Evolutionary conservation across 805 yeast genomes (phyloP), one percentile per base, ranked within the genome.

Genomic region (Zygosaccharomyces siamensis): DNA sequence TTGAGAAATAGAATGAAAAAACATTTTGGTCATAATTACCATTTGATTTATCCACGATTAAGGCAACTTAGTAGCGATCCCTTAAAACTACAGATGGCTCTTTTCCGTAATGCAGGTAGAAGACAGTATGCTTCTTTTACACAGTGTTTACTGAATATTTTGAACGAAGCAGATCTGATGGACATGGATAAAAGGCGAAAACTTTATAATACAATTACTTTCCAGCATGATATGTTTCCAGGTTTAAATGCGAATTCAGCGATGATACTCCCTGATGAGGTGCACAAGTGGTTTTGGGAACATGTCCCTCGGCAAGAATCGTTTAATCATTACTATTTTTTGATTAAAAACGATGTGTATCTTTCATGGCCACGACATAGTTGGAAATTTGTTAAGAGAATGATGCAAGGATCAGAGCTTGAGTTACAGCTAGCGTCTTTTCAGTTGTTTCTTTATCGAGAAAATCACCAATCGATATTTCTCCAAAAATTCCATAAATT

Each of bases 271-370:
- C 62, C 67, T 11, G 48, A 50, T 18, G 39, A 35, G 1, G 49
- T 63, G 5, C 68, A 66, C 43, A 35, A 50, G 26, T 66, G 68
- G 68, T 63, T 64, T 46, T 56, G 53, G 49, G 43, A 51, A 2
- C 51, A 57, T 32, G 10, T 61, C 14, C 39, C 55, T 4, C 49
- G 43, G 16, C 36, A 53, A 1, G 55, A 56, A 43, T 48, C 51
- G 2, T 59, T 56, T 33, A 46, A 52, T 31, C 69, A 64, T 45
- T 62, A 56, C 42, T 45, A 51, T 30, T 60, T 56, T 31, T 47
- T 65, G 16, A 57, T 66, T 8, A 51, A 60, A 39, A 58, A 56
- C 37, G 50, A 59, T 41, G 53, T 65, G 5, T 37, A 36, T 18
- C 50, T 63, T 7, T 53, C 60, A 5, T 45, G 60, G 6, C 55